Evolutionary conservation across 2,329 filamentous ascomycete species (phyloP), one percentile per base, ranked within the genome.

Genomic region (Hirsutella minnesotensis): DNA sequence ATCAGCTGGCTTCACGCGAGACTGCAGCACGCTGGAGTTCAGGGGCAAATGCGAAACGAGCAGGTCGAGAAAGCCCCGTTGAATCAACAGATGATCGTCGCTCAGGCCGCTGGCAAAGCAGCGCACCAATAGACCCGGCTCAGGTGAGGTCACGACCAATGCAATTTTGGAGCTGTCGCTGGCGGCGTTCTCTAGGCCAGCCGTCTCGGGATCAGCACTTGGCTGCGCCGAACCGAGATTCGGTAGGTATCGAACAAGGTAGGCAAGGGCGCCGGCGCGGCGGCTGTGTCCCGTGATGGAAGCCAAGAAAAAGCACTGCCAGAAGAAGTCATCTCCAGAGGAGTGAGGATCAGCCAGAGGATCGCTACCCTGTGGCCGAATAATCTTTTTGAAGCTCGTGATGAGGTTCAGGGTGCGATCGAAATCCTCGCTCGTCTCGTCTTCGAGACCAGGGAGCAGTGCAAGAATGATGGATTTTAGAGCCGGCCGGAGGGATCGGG

Each of bases 391-490:
- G 58, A 96, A 79, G 44, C 75, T 79, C 52, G 92, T 83, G 38
- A 96, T 60, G 9, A 95, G 77, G 45, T 75, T 77, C 44, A 95
- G 61, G 2, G 89, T 94, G 42, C 85, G 77, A 48, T 96, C 90
- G 60, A 96, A 98, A 58, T 98, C 94, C 58, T 98, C 92, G 50
- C 89, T 94, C 9, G 87, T 94, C 60, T 96, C 92, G 51, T 98
- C 92, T 61, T 98, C 92, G 3, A 98, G 65, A 0, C 89, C 92
- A 0, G 92, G 92, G 3, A 98, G 68, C 24, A 98, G 69, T n/a
- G 86, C 83, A 18, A 98, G 68, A 46, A 96, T 81, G 13, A 96
- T 77, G 8, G 89, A 84, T 61, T 95, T 95, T 64, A 96, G 73
- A 1, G 90, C 88, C 3, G 92, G 88, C 15, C 90, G 78, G 38